Base-by-base conservation (phyloP, 495 filamentous ascomycete genomes). In the Lichina pygmaea region DNA sequence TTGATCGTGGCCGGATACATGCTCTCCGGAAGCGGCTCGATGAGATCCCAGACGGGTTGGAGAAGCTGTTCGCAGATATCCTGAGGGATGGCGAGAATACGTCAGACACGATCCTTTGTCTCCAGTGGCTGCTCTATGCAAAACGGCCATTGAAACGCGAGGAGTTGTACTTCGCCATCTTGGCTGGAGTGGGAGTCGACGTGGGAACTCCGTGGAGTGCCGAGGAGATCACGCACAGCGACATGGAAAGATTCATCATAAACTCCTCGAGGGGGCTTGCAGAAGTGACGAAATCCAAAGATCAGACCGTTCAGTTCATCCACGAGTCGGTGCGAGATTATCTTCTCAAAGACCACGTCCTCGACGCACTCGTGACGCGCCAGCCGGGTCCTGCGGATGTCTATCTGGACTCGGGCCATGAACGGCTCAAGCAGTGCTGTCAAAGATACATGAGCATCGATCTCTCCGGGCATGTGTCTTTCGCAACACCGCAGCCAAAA, bases 291-390 rank as follows among this genome's bases (percentile, higher is more conserved):
- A 52, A 48, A 41, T 49, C 49, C 0, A 49, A 49, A 16, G 30
- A 30, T 54, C 43, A 34, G 13, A 56, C 44, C 5, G 58, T 61
- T 8, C 61, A 63, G 33, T 64, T 65, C 44, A 63, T 64, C 30
- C 61, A 65, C 44, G 60, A 64, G 42, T 64, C 62, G 0, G 60
- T 64, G 0, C 43, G 50, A 44, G 62, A 65, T 43, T 64, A 60
- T 48, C 42, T 60, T 7, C 7, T 58, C 2, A 45, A 53, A 51
- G 43, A 52, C 45, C 44, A 51, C 58, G 51, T 60, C 54, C 49
- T 56, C 33, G 46, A 42, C 48, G 48, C 51, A 49, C 49, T 41
- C 24, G 24, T 24, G 24, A 24, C 24, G 24, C 1, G 2, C 34
- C 53, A 49, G 51, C 53, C 46, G 33, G 44, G 45, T 13, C 40